phyloP scores from a whole-genome alignment of 2,329 filamentous ascomycete genomes.

The Fusarium protoensiforme region DNA sequence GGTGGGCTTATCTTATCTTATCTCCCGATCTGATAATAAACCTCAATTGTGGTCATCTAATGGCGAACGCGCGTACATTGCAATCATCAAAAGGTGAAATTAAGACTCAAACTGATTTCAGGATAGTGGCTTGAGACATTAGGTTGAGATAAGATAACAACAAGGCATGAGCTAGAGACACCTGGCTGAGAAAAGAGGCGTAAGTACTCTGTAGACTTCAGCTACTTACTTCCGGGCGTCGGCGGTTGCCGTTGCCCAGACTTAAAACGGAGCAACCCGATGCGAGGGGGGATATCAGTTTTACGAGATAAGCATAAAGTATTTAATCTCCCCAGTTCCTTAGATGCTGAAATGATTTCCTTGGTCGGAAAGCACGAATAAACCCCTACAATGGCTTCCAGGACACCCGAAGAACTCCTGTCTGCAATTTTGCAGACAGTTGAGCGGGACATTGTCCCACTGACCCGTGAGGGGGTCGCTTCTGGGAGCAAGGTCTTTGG shows the following conservation, averaged over 20 bases:
- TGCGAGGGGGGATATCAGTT: background rate
- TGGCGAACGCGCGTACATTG: background rate
- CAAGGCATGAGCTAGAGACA: background rate
- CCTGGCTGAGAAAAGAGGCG: background rate
- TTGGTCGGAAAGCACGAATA: background rate
- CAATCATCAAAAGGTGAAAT: background rate
- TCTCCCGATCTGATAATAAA: background rate
- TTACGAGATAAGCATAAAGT: background rate
- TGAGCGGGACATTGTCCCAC: slow-evolving; percentile 61
- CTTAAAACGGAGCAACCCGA: background rate
- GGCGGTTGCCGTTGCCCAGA: background rate
- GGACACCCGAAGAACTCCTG: slow-evolving; percentile 45
- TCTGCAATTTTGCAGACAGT: slow-evolving; percentile 54
- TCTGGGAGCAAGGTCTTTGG: slow-evolving; percentile 68
- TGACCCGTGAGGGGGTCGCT: slow-evolving; percentile 60
- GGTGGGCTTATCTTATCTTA: background rate
- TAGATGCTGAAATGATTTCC: background rate
- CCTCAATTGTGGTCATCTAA: background rate
- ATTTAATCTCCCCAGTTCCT: background rate
- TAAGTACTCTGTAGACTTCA: background rate
- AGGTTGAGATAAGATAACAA: background rate
- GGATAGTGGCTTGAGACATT: background rate
- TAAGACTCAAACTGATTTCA: background rate
- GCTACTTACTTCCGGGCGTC: background rate
- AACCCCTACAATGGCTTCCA: background rate